These are phyloP conservation scores for Dentipellis sp. DNA, from an alignment of 768 basidiomycete genomes.

Conservation along the genomic window DNA sequence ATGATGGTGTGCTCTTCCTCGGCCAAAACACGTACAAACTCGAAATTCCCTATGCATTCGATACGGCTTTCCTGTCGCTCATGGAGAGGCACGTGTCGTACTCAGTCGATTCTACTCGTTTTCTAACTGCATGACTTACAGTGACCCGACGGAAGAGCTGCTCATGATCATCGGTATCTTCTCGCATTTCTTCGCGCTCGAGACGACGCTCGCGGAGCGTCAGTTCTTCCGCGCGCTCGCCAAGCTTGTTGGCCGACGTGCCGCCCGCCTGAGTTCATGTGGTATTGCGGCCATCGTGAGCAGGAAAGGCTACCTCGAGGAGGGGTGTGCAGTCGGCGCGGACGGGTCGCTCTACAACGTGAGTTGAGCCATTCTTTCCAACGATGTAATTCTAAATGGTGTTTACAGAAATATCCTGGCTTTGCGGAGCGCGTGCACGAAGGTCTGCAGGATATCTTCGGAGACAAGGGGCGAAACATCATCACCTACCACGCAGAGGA, in stretches of 20 bases:
- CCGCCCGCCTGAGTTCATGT: conserved; percentile 86
- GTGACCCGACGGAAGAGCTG: conserved; percentile 93
- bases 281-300: conserved; percentile 95
- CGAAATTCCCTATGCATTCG: conserved; percentile 85
- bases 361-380: conserved; percentile 18
- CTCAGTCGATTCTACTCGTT: not conserved
- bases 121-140: conserved; percentile 19
- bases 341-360: conserved; percentile 97
- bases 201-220: conserved; percentile 93
- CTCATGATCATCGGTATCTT: conserved; percentile 97
- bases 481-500: conserved; percentile 81
- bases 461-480: conserved; percentile 85
- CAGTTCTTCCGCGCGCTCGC: conserved; percentile 96
- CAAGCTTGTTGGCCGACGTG: conserved; percentile 79
- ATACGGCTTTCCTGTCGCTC: conserved; percentile 93
- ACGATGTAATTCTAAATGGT: not conserved
- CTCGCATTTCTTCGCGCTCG: conserved; percentile 91
- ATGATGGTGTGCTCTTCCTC: conserved; percentile 93
- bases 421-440: conserved; percentile 92
- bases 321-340: conserved; percentile 82
- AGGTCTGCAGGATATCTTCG: conserved; percentile 90
- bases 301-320: conserved; percentile 90
- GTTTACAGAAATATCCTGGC: conserved; percentile 84
- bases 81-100: conserved; percentile 72
- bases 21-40: conserved; percentile 99